Percentiles rank a stretch among this genome's conserved stretches.
Conservation (phyloP, 352 stramenopile genomes). For the Achlya hypogyna region DNA sequence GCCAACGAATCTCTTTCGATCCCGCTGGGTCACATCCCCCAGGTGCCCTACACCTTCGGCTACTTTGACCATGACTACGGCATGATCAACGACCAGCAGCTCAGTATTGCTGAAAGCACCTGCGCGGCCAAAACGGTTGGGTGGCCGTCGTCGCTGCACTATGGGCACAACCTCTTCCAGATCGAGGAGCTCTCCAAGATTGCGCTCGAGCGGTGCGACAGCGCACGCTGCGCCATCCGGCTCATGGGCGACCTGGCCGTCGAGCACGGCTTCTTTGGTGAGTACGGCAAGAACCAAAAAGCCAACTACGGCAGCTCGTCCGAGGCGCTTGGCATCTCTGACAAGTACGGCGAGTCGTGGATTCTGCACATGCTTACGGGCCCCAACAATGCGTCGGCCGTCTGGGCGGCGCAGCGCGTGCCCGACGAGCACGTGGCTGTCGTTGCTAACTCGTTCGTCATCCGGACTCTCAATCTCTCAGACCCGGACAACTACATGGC, state of each 20-base stretch:
- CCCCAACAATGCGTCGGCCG: slow-evolving; percentile 68
- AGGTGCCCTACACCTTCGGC: slow-evolving; percentile 87
- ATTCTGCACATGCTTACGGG: slow-evolving; percentile 93
- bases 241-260: slow-evolving; percentile 89
- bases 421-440: slow-evolving; percentile 82
- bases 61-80: slow-evolving; percentile 92
- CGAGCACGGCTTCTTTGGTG: slow-evolving; percentile 90
- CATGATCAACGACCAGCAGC: slow-evolving; percentile 91
- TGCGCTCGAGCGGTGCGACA: slow-evolving; percentile 82
- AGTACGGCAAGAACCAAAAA: slow-evolving; percentile 36
- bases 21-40: slow-evolving; percentile 74
- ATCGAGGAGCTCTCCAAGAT: slow-evolving; percentile 86
- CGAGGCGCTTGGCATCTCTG: slow-evolving; percentile 79
- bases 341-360: slow-evolving; percentile 87
- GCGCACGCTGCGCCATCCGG: slow-evolving; percentile 64
- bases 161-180: slow-evolving; percentile 82
- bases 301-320: slow-evolving; percentile 59
- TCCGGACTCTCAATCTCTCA: slow-evolving; percentile 75
- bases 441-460: slow-evolving; percentile 90
- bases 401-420: slow-evolving; percentile 91
- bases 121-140: slow-evolving; percentile 78
- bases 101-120: slow-evolving; percentile 91
- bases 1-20: slow-evolving; percentile 28
- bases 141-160: slow-evolving; percentile 41
- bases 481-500: slow-evolving; percentile 82